Base-by-base conservation (phyloP, 768 basidiomycete species). In the Leccinellum albellum region DNA sequence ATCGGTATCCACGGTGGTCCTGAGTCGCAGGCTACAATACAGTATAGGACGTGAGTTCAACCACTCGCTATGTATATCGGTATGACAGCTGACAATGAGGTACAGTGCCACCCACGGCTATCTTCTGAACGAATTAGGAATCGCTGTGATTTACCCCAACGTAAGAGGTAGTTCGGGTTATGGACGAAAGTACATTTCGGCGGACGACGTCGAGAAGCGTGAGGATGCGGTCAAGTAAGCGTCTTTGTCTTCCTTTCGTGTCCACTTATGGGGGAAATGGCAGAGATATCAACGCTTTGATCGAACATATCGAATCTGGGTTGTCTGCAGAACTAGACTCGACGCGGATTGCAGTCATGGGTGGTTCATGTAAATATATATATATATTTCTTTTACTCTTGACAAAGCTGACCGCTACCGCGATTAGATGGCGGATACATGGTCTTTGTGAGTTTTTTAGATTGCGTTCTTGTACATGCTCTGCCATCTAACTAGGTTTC, bases 151-250 rank as follows among this genome's bases (percentile, higher is more conserved):
- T 31, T 76, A 75, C 55, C 76, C 76, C 15, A 78, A 78, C 46
- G 77, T 78, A 21, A 65, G 76, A 46, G 77, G 76, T 40, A 78
- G 77, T 54, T 65, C 66, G 3, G 76, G 76, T 26, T 78, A 78
- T 51, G 77, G 76, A 31, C 76, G 65, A 55, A 70, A 58, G 50
- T 78, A 75, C 61, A 66, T 75, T 69, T 65, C 73, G 15, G 60
- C 66, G 28, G 77, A 78, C 58, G 75, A 76, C 29, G 73, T 78
- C 6, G 67, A 72, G 58, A 78, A 78, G 53, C 70, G 76, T 33
- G 77, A 78, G 57, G 73, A 77, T 63, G 66, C 77, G 0, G 75
- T 78, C 61, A 78, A 72, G 77, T 78, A 49, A 49, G 63, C 29
- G 3, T 20, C 7, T 10, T 47, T n/a, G 20, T 10, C 29, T 53